A percentile compares a stretch with the other conserved stretches of the same genome.
Evolutionary conservation across 176 grass and related monocot species (phyloP).

Genomic region (Typha latifolia): DNA sequence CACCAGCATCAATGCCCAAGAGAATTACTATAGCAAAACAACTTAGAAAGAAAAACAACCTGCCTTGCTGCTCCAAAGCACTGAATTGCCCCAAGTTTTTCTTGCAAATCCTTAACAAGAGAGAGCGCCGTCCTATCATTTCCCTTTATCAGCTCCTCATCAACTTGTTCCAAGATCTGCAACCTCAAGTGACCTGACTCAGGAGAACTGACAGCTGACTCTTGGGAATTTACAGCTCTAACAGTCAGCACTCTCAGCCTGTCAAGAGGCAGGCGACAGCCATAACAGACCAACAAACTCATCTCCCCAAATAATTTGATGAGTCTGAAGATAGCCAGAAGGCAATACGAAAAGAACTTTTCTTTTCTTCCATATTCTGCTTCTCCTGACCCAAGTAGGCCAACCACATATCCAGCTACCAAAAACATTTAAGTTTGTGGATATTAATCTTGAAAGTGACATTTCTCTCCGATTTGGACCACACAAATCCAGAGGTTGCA

Average conservation of each 20-base stretch:
- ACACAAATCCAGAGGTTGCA: neutral
- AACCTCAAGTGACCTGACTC: neutral
- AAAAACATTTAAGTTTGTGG: neutral
- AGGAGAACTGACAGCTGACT: neutral
- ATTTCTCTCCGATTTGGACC: neutral
- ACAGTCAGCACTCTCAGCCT: neutral
- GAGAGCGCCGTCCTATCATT: slow-evolving; percentile 56
- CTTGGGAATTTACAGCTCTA: slow-evolving; percentile 1
- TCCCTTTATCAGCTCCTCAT: slow-evolving; percentile 45
- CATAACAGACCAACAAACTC: neutral
- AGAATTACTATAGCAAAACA: neutral
- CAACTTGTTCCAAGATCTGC: slow-evolving; percentile 39
- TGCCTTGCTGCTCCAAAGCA: slow-evolving; percentile 52
- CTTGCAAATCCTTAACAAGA: slow-evolving; percentile 38
- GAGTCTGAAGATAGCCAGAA: neutral
- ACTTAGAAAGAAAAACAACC: slow-evolving; percentile 21
- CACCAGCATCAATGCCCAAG: neutral
- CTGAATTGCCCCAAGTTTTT: slow-evolving; percentile 29
- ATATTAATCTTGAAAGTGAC: slow-evolving; percentile 1
- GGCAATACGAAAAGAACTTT: too few species aligned
- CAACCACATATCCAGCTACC: neutral
- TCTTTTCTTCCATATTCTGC: neutral
- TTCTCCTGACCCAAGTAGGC: neutral
- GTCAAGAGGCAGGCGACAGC: neutral
- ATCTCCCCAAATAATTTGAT: neutral